Conservation (phyloP, 495 filamentous ascomycete species). For the Neurospora tetrasperma region DNA sequence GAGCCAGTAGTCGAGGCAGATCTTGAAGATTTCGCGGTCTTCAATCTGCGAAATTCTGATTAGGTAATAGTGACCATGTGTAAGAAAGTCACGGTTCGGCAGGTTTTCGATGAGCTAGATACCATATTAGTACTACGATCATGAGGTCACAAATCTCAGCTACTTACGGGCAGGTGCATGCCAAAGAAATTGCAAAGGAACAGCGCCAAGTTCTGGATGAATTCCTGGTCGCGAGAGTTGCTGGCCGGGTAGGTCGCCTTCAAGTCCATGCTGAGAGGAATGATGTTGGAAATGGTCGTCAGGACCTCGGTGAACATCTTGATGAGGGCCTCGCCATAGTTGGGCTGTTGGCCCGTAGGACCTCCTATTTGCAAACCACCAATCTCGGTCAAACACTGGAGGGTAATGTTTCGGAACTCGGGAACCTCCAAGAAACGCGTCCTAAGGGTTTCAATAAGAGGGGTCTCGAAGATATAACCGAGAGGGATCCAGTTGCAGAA, state of each 20-base stretch:
- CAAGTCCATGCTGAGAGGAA: constrained; percentile 78
- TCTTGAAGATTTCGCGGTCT: constrained; percentile 98
- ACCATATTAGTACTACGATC: constrained; percentile 14
- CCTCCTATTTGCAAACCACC: constrained; percentile 71
- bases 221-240: constrained; percentile 91
- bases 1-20: constrained; percentile 97
- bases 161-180: constrained; percentile 77
- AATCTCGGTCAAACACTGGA: constrained; percentile 96
- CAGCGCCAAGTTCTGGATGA: constrained; percentile 89
- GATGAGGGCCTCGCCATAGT: constrained; percentile 87
- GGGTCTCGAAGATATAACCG: constrained; percentile 96
- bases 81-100: constrained; percentile 86
- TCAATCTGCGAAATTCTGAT: constrained; percentile 98
- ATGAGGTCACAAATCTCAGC: not conserved
- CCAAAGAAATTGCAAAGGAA: constrained; percentile 95
- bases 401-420: constrained; percentile 90
- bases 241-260: constrained; percentile 82
- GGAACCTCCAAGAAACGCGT: constrained; percentile 81
- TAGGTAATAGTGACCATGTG: constrained; percentile 93
- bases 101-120: constrained; percentile 83
- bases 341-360: constrained; percentile 46
- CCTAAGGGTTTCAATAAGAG: constrained; percentile 87
- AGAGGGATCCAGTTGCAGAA: constrained; percentile 99
- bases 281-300: constrained; percentile 78
- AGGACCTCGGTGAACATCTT: constrained; percentile 96